Evolutionary conservation across 2,329 filamentous ascomycete species (phyloP).

Genomic region (Pseudogymnoascus pannorum): DNA sequence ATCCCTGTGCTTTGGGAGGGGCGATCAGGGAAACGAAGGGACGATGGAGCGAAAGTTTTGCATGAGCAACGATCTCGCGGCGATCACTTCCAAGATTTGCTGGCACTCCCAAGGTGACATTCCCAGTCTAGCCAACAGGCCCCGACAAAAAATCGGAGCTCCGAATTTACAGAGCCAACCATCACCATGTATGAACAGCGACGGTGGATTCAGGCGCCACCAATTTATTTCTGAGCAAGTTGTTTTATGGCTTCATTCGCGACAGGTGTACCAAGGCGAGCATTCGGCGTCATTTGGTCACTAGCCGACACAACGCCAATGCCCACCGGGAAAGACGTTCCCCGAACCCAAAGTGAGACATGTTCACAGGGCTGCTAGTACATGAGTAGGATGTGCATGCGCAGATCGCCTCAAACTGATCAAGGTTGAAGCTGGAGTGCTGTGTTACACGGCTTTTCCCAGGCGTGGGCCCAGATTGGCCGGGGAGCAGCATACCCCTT

Average conservation of each 20-base stretch:
- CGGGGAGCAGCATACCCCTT: background rate
- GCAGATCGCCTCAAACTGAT: background rate
- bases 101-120: background rate
- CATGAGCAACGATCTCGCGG: background rate
- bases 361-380: background rate
- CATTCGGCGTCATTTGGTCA: background rate
- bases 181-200: background rate
- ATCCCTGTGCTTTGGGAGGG: background rate
- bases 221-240: background rate
- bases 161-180: background rate
- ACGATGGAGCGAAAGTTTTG: background rate
- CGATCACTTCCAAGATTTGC: background rate
- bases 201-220: background rate
- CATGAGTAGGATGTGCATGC: background rate
- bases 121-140: background rate
- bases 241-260: background rate
- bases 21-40: background rate
- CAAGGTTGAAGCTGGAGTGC: background rate
- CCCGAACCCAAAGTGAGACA: background rate
- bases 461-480: background rate
- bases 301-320: background rate
- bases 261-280: too few relatives aligned
- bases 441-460: background rate
- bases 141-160: constrained; percentile 1
- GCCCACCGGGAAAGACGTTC: background rate